Evolutionary conservation across 176 grass and related monocot species (phyloP).

Genomic region (Bothriochloa decipiens): DNA sequence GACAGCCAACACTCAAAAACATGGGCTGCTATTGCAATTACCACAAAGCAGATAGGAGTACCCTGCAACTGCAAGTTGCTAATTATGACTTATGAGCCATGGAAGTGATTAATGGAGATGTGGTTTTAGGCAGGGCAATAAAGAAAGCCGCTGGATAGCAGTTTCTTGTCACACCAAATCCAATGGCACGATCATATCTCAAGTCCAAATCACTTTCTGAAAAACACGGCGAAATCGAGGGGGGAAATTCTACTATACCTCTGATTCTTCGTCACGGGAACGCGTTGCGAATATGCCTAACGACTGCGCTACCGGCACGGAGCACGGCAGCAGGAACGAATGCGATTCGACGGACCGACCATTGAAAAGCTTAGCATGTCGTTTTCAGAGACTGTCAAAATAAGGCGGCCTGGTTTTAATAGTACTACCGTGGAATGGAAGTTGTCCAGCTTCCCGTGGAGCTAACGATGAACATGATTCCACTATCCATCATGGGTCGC

Average conservation of each 20-base stretch:
- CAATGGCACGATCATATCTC: neutral
- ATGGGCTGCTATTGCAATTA: neutral
- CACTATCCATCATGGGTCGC: neutral
- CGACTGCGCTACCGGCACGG: neutral
- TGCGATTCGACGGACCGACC: neutral
- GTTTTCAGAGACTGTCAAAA: conserved; percentile 40
- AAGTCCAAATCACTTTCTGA: neutral
- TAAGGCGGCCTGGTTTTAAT: conserved; percentile 33
- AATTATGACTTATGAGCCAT: neutral
- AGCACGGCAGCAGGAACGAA: neutral
- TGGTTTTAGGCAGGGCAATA: neutral
- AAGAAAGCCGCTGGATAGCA: neutral
- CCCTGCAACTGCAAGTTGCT: neutral
- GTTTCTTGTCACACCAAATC: conserved; percentile 40
- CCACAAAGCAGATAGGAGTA: neutral
- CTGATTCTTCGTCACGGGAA: conserved; percentile 7
- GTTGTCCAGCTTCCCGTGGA: neutral
- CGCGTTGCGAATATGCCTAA: neutral
- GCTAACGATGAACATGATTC: conserved; percentile 35
- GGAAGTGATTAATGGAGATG: neutral
- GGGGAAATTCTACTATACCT: neutral
- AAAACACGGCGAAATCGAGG: neutral
- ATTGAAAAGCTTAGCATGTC: neutral
- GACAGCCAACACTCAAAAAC: no score
- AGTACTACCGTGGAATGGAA: conserved; percentile 1